Evolutionary conservation across 2,329 filamentous ascomycete species (phyloP).

Genomic region (Epichloe sylvatica): DNA sequence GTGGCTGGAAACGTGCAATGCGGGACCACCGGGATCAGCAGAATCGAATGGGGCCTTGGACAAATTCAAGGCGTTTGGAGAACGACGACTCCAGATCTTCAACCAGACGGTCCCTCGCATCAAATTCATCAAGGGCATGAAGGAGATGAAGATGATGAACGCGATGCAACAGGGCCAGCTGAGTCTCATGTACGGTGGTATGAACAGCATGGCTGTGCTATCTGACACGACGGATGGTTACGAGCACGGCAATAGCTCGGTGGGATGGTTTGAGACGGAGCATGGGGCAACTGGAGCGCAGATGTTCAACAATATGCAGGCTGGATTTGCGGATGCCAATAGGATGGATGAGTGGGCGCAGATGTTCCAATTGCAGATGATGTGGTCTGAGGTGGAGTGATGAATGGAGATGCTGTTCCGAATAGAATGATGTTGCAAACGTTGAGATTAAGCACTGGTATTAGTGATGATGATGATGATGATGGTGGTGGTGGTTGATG

Average conservation of each 20-base stretch:
- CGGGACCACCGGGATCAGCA: constrained; percentile 12
- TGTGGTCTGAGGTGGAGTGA: constrained; percentile 21
- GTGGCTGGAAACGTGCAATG: constrained; percentile 17
- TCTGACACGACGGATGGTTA: constrained; percentile 17
- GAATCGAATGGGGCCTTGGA: constrained; percentile 14
- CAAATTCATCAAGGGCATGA: constrained; percentile 14
- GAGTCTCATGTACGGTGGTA: constrained; percentile 21
- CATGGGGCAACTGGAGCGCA: constrained; percentile 20
- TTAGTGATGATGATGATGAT: no score
- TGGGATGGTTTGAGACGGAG: constrained; percentile 23
- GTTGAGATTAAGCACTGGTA: no score
- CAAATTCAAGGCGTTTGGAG: constrained; percentile 16
- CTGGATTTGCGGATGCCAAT: constrained; percentile 17
- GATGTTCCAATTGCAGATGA: constrained; percentile 12
- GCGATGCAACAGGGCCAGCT: constrained; percentile 20
- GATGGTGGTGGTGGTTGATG: no score
- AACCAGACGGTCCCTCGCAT: constrained; percentile 17
- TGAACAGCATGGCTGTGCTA: constrained; percentile 15
- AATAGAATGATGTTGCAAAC: no score
- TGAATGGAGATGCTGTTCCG: no score
- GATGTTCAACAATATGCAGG: constrained; percentile 19
- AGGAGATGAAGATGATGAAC: constrained; percentile 17
- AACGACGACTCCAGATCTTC: constrained; percentile 16
- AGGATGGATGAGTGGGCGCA: constrained; percentile 14
- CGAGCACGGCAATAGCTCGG: constrained; percentile 19